Base-by-base conservation (phyloP, 78 protist species). In the Bodo saltans region DNA sequence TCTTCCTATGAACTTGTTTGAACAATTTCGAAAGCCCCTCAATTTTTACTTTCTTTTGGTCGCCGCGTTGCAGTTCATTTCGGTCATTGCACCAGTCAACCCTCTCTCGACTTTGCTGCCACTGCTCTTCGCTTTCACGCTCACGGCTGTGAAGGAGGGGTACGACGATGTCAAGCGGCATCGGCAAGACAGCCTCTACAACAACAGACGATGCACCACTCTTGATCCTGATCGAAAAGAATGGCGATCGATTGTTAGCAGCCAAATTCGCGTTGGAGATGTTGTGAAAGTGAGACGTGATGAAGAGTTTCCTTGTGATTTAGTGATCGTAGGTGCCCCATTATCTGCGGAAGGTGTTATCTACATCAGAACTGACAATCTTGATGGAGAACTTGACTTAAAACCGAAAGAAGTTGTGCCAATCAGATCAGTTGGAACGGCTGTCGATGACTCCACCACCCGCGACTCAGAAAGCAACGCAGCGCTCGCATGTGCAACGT, bases 301-400 rank as follows among this genome's bases (percentile, higher is more conserved):
- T 68, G 40, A 74, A 8, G 93, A 89, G 53, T 78, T 91, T 8
- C 94, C 96, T 0, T 83, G 89, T 35, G 96, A 93, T 42, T 3
- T 90, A 1, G 71, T 91, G 1, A 39, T 89, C 25, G 84, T 93
- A n/a, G 2, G 71, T 41, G 40, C 89, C n/a, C 84, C 92, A 23
- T 93, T 90, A 42, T 41, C 60, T 3, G 17, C 35, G 39, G 26
- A 33, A 26, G 47, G 60, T 27, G 29, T 42, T 0, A 29, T 47
- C 30, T 47, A 42, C 42, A 75, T 86, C 30, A 35, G 82, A 85
- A 94, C 97, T 17, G 81, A 92, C 81, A 90, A 92, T 47, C 34
- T 94, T 26, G 97, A 94, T 67, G 97, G 97, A 11, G 97, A 94
- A 76, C 88, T 94, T 4, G 94, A 94, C 70, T 68, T 92, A 30